A percentile compares a stretch with the other conserved stretches of the same genome.
Conservation (phyloP, 306 rosid genomes). For the Neltuma alba region DNA sequence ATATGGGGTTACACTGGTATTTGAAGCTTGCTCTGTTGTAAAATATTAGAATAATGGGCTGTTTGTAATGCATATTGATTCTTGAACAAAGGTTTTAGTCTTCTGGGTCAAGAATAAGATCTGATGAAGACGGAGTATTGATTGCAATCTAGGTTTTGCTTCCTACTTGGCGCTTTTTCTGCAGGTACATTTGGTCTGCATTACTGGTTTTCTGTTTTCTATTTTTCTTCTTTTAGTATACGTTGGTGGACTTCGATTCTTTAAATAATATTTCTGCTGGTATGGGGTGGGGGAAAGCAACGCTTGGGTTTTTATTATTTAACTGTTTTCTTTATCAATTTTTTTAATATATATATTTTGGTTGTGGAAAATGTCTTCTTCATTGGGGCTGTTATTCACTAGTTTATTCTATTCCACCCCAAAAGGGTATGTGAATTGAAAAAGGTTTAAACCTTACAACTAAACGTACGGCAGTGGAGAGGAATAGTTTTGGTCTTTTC, state of each 20-base stretch:
- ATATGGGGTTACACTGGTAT: background rate
- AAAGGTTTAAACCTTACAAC: background rate
- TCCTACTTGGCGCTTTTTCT: conserved; percentile 33
- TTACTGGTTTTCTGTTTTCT: conserved; percentile 14
- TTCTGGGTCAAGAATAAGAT: conserved; percentile 51
- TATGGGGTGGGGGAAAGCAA: background rate
- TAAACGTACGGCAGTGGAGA: background rate
- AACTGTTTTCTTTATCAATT: background rate
- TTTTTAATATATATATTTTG: conserved; percentile 3
- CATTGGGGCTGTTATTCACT: conserved; percentile 37
- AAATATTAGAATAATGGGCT: conserved; percentile 37
- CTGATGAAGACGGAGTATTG: conserved; percentile 45
- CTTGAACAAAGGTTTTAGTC: conserved; percentile 5
- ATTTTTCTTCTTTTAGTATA: conserved; percentile 4
- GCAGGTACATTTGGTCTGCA: conserved; percentile 46
- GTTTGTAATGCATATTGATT: conserved; percentile 34
- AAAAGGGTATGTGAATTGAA: background rate
- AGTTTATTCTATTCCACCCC: background rate
- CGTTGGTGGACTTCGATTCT: conserved; percentile 35
- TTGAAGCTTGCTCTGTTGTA: background rate
- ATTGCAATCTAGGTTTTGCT: conserved; percentile 48
- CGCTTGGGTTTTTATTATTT: conserved; percentile 20
- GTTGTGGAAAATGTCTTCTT: conserved; percentile 41
- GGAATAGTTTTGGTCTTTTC: conserved; percentile 19
- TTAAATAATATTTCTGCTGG: conserved; percentile 36